A percentile compares a stretch with the other conserved stretches of the same genome.
Conservation (phyloP, 164 flowering plant species). For the Piper betle region DNA sequence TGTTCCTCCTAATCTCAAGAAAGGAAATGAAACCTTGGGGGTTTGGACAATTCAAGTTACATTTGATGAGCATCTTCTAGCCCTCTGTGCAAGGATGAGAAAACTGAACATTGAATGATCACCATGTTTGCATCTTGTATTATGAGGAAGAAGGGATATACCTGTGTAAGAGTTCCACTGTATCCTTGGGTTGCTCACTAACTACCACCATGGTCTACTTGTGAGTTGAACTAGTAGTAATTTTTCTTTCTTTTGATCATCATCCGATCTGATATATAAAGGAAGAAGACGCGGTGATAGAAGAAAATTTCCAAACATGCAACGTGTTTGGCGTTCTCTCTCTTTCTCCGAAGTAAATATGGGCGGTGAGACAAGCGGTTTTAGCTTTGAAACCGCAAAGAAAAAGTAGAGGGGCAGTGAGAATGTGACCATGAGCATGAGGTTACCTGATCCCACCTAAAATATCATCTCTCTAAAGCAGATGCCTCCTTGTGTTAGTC, state of each 20-base stretch:
- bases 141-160: background rate
- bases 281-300: background rate
- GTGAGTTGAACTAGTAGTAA: background rate
- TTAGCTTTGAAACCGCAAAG: background rate
- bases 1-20: background rate
- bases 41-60: slow-evolving; percentile 12
- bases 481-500: background rate
- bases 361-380: background rate
- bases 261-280: background rate
- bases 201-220: background rate
- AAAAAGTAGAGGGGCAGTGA: background rate
- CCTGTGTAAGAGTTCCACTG: background rate
- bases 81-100: background rate
- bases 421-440: background rate
- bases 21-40: background rate
- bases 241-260: background rate
- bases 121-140: background rate
- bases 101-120: background rate
- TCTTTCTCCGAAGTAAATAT: background rate
- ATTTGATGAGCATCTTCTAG: background rate
- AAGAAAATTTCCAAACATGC: background rate
- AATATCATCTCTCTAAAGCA: background rate
- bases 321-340: background rate
- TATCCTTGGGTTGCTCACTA: background rate
- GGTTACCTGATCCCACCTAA: slow-evolving; percentile 5